Percentiles rank a stretch among this genome's conserved stretches.
Evolutionary conservation across 2,329 filamentous ascomycete species (phyloP).

Genomic region (Pleurostoma richardsiae): DNA sequence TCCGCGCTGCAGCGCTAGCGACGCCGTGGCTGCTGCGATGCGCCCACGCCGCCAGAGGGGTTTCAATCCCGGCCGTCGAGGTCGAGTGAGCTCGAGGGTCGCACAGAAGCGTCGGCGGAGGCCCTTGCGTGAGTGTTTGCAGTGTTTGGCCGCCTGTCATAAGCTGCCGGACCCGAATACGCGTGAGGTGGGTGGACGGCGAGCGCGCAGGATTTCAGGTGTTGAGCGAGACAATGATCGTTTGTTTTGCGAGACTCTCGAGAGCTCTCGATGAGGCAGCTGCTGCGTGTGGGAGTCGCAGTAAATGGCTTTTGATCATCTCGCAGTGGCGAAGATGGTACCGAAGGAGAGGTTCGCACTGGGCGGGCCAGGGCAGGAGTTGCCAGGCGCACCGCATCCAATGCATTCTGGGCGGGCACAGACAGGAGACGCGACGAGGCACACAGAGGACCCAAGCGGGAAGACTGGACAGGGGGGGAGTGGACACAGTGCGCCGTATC

Average conservation of each 20-base stretch:
- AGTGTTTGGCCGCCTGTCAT: neutral
- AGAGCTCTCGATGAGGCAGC: neutral
- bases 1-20: neutral
- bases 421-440: too few species aligned
- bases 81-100: neutral
- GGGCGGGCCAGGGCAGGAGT: neutral
- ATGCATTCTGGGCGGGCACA: neutral
- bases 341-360: neutral
- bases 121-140: neutral
- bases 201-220: neutral
- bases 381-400: neutral
- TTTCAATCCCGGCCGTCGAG: neutral
- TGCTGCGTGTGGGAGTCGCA: neutral
- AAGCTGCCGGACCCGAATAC: neutral
- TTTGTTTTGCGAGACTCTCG: neutral
- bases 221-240: neutral
- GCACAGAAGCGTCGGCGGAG: neutral
- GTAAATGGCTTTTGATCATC: neutral
- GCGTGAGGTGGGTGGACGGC: neutral
- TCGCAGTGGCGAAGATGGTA: neutral
- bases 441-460: too few species aligned
- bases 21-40: slow-evolving; percentile 1
- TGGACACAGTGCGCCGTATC: neutral
- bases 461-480: too few species aligned
- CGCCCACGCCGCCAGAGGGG: neutral